phyloP scores from a whole-genome alignment of 306 rosid genomes.

The Inga leiocalycina region DNA sequence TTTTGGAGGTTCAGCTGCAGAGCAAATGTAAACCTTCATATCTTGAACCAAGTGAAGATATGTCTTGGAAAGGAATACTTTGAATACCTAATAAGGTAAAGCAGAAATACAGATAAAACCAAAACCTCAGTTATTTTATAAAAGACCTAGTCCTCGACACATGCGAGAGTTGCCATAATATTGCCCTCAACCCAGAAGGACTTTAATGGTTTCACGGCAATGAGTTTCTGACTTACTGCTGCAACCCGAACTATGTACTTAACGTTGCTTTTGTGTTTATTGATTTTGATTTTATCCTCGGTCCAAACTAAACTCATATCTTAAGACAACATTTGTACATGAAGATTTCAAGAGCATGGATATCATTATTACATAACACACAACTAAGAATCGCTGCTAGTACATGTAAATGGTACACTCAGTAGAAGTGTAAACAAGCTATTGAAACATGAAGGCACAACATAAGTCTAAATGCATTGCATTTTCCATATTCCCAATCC shows the following conservation, averaged over 20 bases:
- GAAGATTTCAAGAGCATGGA: slow-evolving; percentile 5
- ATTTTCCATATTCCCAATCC: slow-evolving; percentile 1
- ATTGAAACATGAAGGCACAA: background rate
- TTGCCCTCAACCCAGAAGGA: background rate
- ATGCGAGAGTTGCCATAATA: background rate
- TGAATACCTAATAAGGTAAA: background rate
- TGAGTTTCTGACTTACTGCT: background rate
- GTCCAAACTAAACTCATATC: background rate
- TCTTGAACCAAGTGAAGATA: background rate
- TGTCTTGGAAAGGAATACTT: slow-evolving; percentile 9
- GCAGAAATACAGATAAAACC: background rate
- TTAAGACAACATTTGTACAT: background rate
- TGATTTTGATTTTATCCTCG: background rate
- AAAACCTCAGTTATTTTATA: background rate
- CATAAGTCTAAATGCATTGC: background rate
- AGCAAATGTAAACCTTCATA: slow-evolving; percentile 21
- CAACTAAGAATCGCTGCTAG: background rate
- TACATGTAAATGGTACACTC: background rate
- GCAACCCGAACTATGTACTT: background rate
- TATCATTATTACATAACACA: background rate
- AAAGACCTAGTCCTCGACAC: background rate
- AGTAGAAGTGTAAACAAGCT: background rate
- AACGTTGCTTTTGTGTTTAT: background rate
- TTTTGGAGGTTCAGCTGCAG: slow-evolving; percentile 79
- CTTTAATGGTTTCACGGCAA: background rate